phyloP scores from a whole-genome alignment of 208 protist genomes.

The Porcisia deanei region DNA sequence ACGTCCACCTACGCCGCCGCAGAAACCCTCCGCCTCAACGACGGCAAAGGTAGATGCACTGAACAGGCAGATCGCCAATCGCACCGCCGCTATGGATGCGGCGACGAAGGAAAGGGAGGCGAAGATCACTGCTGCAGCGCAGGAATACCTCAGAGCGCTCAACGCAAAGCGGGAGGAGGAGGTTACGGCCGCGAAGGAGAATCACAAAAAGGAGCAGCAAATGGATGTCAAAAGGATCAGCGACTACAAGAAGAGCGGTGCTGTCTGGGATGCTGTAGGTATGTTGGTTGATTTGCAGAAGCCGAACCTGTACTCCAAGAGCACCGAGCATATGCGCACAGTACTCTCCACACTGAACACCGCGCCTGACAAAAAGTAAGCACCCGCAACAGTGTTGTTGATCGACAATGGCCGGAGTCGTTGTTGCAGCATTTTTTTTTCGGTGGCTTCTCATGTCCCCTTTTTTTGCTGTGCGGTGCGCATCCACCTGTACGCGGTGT shows the following conservation, averaged over 20 bases:
- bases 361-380: conserved; percentile 18
- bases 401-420: background rate
- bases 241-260: conserved; percentile 56
- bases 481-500: too few relatives aligned
- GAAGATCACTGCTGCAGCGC: conserved; percentile 51
- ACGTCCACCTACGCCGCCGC: conserved; percentile 15
- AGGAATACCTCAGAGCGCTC: conserved; percentile 69
- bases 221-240: conserved; percentile 44
- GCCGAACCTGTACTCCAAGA: conserved; percentile 79
- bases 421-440: background rate
- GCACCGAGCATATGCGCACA: conserved; percentile 80
- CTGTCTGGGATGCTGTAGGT: conserved; percentile 73
- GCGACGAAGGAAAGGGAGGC: conserved; percentile 66
- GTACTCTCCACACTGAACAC: conserved; percentile 54
- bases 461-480: background rate
- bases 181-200: conserved; percentile 46
- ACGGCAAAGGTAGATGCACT: conserved; percentile 46
- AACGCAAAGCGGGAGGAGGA: conserved; percentile 59
- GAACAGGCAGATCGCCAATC: conserved; percentile 58
- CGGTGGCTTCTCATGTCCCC: background rate
- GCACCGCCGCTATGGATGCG: conserved; percentile 61
- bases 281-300: conserved; percentile 77
- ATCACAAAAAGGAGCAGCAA: conserved; percentile 65
- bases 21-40: conserved; percentile 12
- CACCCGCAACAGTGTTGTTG: background rate